These are phyloP conservation scores for Gossypium thurberi DNA, from an alignment of 345 rosid genomes.

Conservation along the genomic window DNA sequence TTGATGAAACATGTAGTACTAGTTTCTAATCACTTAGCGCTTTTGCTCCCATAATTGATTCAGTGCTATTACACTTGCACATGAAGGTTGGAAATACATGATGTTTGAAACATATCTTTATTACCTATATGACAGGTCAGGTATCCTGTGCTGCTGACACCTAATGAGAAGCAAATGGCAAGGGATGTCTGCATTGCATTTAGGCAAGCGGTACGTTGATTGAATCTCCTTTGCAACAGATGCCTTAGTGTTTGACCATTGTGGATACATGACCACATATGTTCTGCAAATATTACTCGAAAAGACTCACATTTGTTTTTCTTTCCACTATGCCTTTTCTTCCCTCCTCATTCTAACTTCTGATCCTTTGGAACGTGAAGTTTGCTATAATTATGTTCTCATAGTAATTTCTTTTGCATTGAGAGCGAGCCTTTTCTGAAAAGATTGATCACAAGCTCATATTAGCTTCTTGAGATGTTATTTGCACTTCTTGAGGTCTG, in stretches of 20 bases:
- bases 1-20: background rate
- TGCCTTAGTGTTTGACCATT: background rate
- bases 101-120: slow-evolving; percentile 1
- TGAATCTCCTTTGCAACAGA: background rate
- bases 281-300: background rate
- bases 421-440: background rate
- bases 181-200: slow-evolving; percentile 95
- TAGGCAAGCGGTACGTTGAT: slow-evolving; percentile 78
- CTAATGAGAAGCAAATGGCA: slow-evolving; percentile 98
- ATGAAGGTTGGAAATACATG: background rate
- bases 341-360: background rate
- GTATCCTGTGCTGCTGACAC: slow-evolving; percentile 94
- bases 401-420: background rate
- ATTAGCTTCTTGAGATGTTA: background rate
- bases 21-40: background rate
- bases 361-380: background rate
- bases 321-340: background rate
- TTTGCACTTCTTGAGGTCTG: background rate
- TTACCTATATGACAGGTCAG: slow-evolving; percentile 58
- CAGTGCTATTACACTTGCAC: background rate
- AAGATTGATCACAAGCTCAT: background rate
- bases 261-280: background rate
- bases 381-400: background rate
- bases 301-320: background rate
- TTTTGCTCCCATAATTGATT: background rate